A percentile compares a stretch with the other conserved stretches of the same genome.
phyloP scores from a whole-genome alignment of 306 rosid species.

The Hylodesmum podocarpum region DNA sequence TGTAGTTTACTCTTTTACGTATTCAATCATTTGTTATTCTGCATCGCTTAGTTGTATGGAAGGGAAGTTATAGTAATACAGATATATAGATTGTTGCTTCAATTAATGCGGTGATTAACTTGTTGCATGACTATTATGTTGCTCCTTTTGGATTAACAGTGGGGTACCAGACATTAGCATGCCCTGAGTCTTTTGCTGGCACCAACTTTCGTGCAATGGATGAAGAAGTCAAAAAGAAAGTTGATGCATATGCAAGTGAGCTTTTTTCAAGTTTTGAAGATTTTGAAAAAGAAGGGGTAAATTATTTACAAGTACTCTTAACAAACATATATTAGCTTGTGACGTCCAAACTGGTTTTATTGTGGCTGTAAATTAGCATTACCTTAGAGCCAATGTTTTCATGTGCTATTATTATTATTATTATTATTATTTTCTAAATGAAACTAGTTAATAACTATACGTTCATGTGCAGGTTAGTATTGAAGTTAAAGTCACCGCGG shows the following conservation, averaged over 20 bases:
- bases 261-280: constrained; percentile 52
- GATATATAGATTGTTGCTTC: not conserved
- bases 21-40: not conserved
- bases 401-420: too few relatives aligned
- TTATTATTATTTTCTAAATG: constrained; percentile 12
- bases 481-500: constrained; percentile 73
- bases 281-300: constrained; percentile 60
- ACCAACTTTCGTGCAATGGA: constrained; percentile 62
- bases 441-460: not conserved
- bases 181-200: constrained; percentile 52
- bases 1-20: too few relatives aligned
- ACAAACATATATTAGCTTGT: not conserved
- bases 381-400: not conserved
- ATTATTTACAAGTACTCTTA: not conserved
- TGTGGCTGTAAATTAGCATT: not conserved
- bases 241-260: constrained; percentile 57
- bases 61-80: not conserved
- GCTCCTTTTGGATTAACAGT: constrained; percentile 43
- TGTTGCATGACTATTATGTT: constrained; percentile 5
- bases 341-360: not conserved
- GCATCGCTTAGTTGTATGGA: not conserved
- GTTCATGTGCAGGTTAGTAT: constrained; percentile 53
- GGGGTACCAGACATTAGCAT: constrained; percentile 67
- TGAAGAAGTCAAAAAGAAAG: constrained; percentile 74
- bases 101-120: not conserved